Evolutionary conservation across 2,329 filamentous ascomycete genomes (phyloP), one percentile per base, ranked within the genome.

Genomic region (Fusarium avenaceum): DNA sequence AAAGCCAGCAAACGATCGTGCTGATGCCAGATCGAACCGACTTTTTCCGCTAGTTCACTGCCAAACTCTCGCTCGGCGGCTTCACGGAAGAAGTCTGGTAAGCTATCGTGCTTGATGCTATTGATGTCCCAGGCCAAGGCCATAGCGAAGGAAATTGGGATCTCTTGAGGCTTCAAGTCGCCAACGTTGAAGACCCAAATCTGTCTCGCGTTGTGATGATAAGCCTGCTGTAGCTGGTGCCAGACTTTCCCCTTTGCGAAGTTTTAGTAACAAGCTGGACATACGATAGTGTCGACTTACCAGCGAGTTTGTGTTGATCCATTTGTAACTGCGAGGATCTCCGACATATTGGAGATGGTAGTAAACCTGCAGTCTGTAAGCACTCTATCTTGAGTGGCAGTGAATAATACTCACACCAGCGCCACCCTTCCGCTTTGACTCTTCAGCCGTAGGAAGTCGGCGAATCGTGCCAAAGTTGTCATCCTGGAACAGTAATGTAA

Each of bases 141-240:
- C 69, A 89, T 81, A 65, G 84, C 86, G 70, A 87, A 86, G 26
- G 81, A 83, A 57, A 87, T 84, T 0, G 85, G 84, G 0, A 86
- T 76, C 72, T 88, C 86, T 20, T 86, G 78, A 1, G 86, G 85
- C 69, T 89, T 90, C 44, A 89, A 78, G 64, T 90, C 87, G 13
- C 87, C 87, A 2, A 89, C 85, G 42, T 90, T 90, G 62, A 89
- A 86, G 20, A 89, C 80, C 87, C 87, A 89, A 26, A 89, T 86
- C 17, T 84, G 80, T 30, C 82, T 79, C 3, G 86, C 87, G 3
- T 75, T 73, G 20, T 73, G 69, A 1, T 71, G 78, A 52, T 89
- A 84, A 0, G 87, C 85, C 22, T 86, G 77, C n/a, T 81, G 80
- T 65, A 90, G 82, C 63, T 90, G 86, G 56, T 89, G 77, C 82